A percentile compares a stretch with the other conserved stretches of the same genome.
phyloP scores from a whole-genome alignment of 441 rosid genomes.

The Euphorbia schlechtendalii region DNA sequence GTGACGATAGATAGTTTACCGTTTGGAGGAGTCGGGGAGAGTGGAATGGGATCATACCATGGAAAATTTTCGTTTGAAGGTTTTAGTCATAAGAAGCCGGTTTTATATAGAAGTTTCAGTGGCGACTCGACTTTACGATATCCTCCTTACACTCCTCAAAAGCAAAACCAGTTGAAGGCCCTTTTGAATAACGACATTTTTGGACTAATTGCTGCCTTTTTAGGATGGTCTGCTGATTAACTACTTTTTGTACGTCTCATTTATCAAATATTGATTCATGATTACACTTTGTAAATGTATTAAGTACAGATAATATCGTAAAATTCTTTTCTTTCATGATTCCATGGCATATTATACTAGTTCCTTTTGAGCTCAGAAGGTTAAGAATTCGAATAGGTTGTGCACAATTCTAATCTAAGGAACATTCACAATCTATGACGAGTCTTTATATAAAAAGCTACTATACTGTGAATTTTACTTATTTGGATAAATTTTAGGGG shows the following conservation, averaged over 20 bases:
- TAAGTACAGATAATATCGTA: too few species aligned
- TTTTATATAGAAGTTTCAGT: constrained; percentile 34
- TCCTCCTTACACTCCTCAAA: constrained; percentile 42
- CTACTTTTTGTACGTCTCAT: neutral
- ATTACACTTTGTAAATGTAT: too few species aligned
- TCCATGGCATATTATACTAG: too few species aligned
- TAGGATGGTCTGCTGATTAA: constrained; percentile 20
- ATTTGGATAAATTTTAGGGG: too few species aligned
- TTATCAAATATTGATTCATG: neutral
- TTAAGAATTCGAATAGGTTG: too few species aligned
- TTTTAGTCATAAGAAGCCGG: constrained; percentile 61
- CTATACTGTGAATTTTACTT: too few species aligned
- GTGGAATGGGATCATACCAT: constrained; percentile 65
- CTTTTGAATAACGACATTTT: constrained; percentile 19
- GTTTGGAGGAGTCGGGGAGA: constrained; percentile 68
- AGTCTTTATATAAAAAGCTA: too few species aligned
- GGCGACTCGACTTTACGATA: constrained; percentile 49
- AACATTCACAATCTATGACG: too few species aligned
- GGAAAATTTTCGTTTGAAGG: constrained; percentile 64
- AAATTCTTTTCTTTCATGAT: too few species aligned
- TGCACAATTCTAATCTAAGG: too few species aligned
- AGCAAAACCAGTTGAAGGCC: constrained; percentile 36
- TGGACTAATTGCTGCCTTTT: constrained; percentile 9
- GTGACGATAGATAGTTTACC: constrained; percentile 40
- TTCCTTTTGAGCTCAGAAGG: too few species aligned